These are phyloP conservation scores for Chamaecyparis obtusa DNA, from an alignment of 75 land plant genomes.

Conservation along the genomic window DNA sequence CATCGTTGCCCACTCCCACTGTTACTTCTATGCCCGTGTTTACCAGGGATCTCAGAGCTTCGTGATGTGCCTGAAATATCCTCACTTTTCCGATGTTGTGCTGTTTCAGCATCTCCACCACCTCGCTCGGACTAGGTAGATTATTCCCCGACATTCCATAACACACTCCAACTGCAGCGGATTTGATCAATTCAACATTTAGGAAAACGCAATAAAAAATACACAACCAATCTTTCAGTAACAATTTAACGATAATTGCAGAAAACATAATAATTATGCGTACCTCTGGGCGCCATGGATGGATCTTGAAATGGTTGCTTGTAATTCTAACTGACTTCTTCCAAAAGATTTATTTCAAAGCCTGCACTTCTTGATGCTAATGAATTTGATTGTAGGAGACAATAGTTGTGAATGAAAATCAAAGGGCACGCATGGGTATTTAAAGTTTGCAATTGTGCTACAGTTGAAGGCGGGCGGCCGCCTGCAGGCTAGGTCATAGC, in stretches of 20 bases:
- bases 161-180: background rate
- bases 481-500: no score
- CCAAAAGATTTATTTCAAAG: no score
- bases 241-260: no score
- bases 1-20: background rate
- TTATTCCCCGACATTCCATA: background rate
- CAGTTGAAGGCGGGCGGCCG: no score
- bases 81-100: background rate
- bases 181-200: no score
- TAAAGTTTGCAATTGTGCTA: background rate
- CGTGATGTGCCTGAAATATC: background rate
- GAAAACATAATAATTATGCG: no score
- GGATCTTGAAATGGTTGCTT: background rate
- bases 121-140: background rate
- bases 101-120: background rate
- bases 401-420: background rate
- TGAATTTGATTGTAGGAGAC: no score
- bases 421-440: background rate
- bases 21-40: background rate
- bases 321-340: background rate
- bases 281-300: background rate
- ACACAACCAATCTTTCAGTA: no score
- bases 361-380: no score
- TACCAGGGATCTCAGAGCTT: background rate
- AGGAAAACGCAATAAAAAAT: no score